Evolutionary conservation across 208 protist genomes (phyloP).

Genomic region (Tritrichomonas musculus): DNA sequence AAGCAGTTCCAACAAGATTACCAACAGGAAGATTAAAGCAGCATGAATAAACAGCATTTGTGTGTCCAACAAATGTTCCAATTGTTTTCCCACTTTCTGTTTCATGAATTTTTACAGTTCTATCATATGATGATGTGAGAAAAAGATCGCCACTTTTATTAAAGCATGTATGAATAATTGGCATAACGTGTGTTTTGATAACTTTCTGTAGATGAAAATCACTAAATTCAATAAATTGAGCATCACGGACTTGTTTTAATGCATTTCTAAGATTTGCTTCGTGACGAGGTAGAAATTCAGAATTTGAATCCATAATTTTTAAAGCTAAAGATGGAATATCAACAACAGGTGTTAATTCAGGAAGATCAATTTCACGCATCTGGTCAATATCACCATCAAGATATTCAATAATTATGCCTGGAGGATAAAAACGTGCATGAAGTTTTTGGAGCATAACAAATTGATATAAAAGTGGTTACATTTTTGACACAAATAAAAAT

Average conservation of each 20-base stretch:
- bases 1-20: not conserved
- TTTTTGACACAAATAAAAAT: no score
- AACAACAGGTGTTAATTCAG: not conserved
- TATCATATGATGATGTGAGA: slow-evolving; percentile 4
- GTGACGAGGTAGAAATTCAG: not conserved
- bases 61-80: not conserved
- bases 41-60: not conserved
- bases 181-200: not conserved
- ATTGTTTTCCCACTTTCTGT: not conserved
- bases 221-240: not conserved
- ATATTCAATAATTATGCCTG: not conserved
- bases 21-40: not conserved
- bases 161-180: not conserved
- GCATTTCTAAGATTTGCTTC: not conserved
- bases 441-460: not conserved
- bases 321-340: not conserved
- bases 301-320: not conserved
- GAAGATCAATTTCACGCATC: not conserved
- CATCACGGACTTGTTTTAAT: not conserved
- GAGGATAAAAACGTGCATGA: not conserved
- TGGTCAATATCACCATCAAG: not conserved
- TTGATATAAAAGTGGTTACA: no score
- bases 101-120: not conserved
- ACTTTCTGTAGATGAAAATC: not conserved
- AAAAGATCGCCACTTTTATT: not conserved